Evolutionary conservation across 148 eudicot species (phyloP), one percentile per base, ranked within the genome.

Genomic region (Silene latifolia): DNA sequence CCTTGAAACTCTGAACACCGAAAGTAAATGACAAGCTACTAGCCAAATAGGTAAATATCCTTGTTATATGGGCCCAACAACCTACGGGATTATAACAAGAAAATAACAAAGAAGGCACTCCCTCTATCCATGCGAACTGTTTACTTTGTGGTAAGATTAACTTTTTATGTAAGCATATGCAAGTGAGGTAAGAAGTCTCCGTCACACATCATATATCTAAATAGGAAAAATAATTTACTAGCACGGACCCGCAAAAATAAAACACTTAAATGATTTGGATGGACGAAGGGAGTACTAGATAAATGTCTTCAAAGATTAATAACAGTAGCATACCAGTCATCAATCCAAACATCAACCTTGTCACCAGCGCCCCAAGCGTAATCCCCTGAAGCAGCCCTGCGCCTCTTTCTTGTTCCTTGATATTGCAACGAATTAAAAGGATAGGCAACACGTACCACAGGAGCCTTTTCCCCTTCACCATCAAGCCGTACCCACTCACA

Each of bases 401-500:
- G 88, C 80, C 98, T 86, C 89, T 92, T 96, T 83, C 88, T 89
- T 20, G 91, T 87, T 74, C 85, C 86, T 53, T 90, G 89, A 73
- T 75, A 80, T 32, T 79, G 85, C 81, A 79, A 58, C 53, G 81
- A 44, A 74, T 81, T 82, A 67, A 67, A 74, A 62, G 88, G 89
- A 78, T 86, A 89, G 57, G 89, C 82, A 83, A 83, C 62, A 20
- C 98, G 94, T 76, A 96, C 80, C 44, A 77, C 71, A 42, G 99
- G 98, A 64, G 86, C 81, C 51, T 80, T 77, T n/a, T 69, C 83
- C 73, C 80, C 89, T 77, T 87, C 91, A 73, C 83, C 79, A 77
- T 85, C 91, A 77, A 96, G 71, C 24, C 85, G 57, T 32, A 96
- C 80, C 99, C 99, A 96, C 80, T 92, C 98, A 81, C 77, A 82